Base-by-base conservation (phyloP, 2,329 filamentous ascomycete species). In the Colletotrichum musicola region DNA sequence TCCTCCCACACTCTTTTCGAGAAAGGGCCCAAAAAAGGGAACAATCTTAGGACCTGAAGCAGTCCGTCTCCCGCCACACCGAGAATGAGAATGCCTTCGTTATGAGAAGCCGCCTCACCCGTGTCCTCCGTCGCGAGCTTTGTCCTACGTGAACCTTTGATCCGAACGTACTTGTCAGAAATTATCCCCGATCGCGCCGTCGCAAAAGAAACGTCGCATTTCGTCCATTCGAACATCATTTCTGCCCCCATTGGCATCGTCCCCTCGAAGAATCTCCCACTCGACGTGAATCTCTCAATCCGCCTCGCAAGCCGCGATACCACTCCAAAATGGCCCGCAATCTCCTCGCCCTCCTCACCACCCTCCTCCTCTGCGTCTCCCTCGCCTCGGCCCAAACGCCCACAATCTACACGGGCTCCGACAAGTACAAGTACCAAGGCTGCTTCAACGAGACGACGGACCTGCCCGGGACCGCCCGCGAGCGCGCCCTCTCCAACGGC, bases 361-460 rank as follows among this genome's bases (percentile, higher is more conserved):
- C 73, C 51, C 46, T 71, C 35, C 54, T 69, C 20, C n/a, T 72
- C 18, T 7, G 69, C 16, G 30, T 71, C 27, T 35, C 64, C 9
- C 59, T 74, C n/a, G 71, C 71, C 18, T 16, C 70, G 6, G 72
- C 73, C 12, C 54, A 72, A 53, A 54, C 51, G 20, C 72, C 76
- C 35, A 73, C 68, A 4, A 75, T 83, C 72, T 84, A 80, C 75
- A 75, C 75, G 56, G 73, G 73, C 46, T 77, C 78, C 6, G 70
- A 73, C 35, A 75, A 73, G 51, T 89, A 88, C 77, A 70, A 62
- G 16, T 89, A 89, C 76, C 74, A 77, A n/a, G 88, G 88, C 64
- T 90, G 88, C 79, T 89, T 79, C 78, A 87, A 88, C 72, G 88
- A 90, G 74, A 88, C 87, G 2, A 83, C 81, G n/a, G 78, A 79